Evolutionary conservation across 306 rosid species (phyloP).

Genomic region (Quercus ilex): DNA sequence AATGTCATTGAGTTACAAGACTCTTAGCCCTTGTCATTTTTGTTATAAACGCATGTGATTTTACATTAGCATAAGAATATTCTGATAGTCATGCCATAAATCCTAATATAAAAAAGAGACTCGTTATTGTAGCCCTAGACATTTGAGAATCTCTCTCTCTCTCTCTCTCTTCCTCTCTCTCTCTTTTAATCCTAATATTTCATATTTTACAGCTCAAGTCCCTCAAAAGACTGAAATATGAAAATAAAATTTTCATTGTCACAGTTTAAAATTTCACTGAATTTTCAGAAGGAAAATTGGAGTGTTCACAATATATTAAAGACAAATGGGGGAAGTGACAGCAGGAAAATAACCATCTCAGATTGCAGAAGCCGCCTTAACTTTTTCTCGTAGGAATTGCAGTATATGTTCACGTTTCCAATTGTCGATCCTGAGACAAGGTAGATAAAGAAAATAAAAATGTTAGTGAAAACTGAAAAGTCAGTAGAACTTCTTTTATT

Average conservation of each 20-base stretch:
- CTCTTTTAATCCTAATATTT: too few relatives aligned
- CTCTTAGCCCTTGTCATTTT: too few relatives aligned
- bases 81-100: too few relatives aligned
- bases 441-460: not conserved
- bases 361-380: constrained; percentile 46
- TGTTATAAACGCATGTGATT: too few relatives aligned
- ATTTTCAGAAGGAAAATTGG: constrained; percentile 3
- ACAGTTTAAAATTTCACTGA: not conserved
- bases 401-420: constrained; percentile 94
- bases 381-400: constrained; percentile 80
- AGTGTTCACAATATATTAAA: not conserved
- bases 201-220: not conserved
- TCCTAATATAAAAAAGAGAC: too few relatives aligned
- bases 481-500: not conserved
- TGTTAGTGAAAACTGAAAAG: not conserved
- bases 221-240: not conserved
- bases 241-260: not conserved
- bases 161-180: too few relatives aligned
- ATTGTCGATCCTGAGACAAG: constrained; percentile 69
- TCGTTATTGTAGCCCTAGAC: too few relatives aligned
- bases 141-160: too few relatives aligned
- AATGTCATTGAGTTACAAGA: too few relatives aligned
- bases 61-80: too few relatives aligned
- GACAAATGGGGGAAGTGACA: constrained; percentile 1
- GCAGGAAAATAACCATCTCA: constrained; percentile 29